phyloP scores from a whole-genome alignment of 139 green algal species.

The Chlorella sorokiniana region DNA sequence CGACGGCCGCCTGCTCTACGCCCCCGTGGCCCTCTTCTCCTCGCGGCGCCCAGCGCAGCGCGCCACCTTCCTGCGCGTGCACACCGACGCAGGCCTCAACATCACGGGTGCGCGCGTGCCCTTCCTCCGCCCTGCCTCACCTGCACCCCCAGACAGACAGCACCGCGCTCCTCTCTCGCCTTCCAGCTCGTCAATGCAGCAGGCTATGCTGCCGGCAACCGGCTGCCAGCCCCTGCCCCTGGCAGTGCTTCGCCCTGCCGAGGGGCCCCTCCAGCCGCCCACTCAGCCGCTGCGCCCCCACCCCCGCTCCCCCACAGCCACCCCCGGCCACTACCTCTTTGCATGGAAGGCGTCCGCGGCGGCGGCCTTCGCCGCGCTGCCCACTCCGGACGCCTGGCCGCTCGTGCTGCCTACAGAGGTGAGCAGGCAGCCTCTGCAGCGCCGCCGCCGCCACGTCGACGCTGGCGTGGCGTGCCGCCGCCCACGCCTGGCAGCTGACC shows the following conservation, averaged over 20 bases:
- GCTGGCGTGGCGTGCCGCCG: no score
- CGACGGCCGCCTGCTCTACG: constrained; percentile 10
- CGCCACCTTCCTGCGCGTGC: not conserved
- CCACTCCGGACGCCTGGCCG: not conserved
- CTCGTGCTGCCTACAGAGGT: constrained; percentile 10
- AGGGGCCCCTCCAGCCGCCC: not conserved
- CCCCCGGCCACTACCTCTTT: constrained; percentile 18
- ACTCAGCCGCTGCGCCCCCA: no score
- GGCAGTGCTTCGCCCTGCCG: no score
- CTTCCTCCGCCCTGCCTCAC: not conserved
- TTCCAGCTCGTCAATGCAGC: no score
- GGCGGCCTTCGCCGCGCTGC: not conserved
- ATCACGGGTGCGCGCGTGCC: not conserved
- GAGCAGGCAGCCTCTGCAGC: no score
- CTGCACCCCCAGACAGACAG: no score
- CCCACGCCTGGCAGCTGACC: no score
- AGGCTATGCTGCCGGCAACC: not conserved
- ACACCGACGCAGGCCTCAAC: constrained; percentile 3
- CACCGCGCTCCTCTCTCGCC: no score
- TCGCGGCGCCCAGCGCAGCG: not conserved
- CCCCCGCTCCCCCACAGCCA: not conserved
- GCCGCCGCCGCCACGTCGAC: no score
- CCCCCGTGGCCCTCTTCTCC: constrained; percentile 6
- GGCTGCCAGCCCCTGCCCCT: no score
- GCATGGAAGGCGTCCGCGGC: not conserved